Evolutionary conservation across 805 yeast species (phyloP).

Genomic region (Wickerhamiella brachini): DNA sequence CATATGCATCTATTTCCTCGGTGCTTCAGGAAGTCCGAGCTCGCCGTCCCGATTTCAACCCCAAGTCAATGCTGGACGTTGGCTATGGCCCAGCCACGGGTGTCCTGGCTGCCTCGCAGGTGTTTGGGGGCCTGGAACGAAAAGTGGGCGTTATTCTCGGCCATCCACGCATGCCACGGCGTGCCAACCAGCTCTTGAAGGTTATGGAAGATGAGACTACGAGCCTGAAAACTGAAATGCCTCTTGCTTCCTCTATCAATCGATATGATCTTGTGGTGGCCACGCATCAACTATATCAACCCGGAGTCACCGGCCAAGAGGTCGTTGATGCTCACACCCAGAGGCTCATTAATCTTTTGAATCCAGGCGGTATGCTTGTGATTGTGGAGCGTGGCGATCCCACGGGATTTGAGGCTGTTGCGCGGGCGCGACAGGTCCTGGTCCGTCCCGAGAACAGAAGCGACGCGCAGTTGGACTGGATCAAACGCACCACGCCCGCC

Average conservation of each 20-base stretch:
- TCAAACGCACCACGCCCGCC: not conserved
- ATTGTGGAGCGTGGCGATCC: conserved; percentile 84
- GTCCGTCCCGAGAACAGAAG: conserved; percentile 53
- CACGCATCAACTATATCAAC: conserved; percentile 58
- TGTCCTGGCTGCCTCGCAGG: conserved; percentile 71
- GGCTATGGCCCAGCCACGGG: conserved; percentile 93
- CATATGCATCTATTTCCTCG: conserved; percentile 56
- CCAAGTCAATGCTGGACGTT: conserved; percentile 56
- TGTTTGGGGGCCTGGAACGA: conserved; percentile 54
- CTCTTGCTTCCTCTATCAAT: conserved; percentile 28
- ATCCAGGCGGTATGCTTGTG: conserved; percentile 69
- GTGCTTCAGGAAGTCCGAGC: conserved; percentile 52
- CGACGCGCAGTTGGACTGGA: conserved; percentile 18
- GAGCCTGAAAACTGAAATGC: conserved; percentile 39
- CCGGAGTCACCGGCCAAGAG: conserved; percentile 47
- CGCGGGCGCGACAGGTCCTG: conserved; percentile 80
- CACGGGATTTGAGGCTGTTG: conserved; percentile 72
- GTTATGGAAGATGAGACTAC: conserved; percentile 29
- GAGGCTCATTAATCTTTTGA: conserved; percentile 42
- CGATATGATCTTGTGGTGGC: conserved; percentile 74
- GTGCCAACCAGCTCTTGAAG: conserved; percentile 50
- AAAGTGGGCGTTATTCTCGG: conserved; percentile 69
- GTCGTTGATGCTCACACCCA: conserved; percentile 60
- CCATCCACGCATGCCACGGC: conserved; percentile 53
- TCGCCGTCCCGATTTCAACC: conserved; percentile 41